Evolutionary conservation across 2,329 filamentous ascomycete genomes (phyloP).

Genomic region (Tolypocladium endophyticum): DNA sequence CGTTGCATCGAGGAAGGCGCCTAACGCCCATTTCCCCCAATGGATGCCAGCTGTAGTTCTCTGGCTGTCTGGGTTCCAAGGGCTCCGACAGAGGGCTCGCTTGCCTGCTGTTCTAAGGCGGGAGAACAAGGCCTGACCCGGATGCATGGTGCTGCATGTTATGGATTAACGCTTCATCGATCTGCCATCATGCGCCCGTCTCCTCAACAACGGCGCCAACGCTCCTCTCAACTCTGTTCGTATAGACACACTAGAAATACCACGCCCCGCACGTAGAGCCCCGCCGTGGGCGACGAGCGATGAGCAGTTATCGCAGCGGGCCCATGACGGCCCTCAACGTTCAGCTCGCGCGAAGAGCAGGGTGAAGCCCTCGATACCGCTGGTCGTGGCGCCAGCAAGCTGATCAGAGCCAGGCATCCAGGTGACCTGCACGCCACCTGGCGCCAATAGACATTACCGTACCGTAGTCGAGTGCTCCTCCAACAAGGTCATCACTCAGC

Average conservation of each 20-base stretch:
- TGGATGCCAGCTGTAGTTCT: neutral
- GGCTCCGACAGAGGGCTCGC: neutral
- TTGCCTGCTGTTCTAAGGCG: neutral
- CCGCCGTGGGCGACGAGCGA: neutral
- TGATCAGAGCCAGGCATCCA: neutral
- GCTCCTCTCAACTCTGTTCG: neutral
- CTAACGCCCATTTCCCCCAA: neutral
- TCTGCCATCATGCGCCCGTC: neutral
- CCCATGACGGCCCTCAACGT: neutral
- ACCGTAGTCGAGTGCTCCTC: too few relatives aligned
- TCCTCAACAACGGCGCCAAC: neutral
- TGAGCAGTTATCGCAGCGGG: neutral
- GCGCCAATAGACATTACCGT: too few relatives aligned
- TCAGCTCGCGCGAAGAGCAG: neutral
- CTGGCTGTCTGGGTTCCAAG: neutral
- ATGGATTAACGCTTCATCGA: neutral
- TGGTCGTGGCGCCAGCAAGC: neutral
- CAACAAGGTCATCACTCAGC: too few relatives aligned
- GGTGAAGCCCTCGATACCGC: neutral
- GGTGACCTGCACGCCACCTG: neutral
- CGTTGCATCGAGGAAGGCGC: neutral
- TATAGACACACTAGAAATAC: neutral
- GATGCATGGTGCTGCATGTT: neutral
- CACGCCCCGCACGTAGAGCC: neutral
- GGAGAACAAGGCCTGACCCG: neutral